Evolutionary conservation across 331 rosid species (phyloP).

Genomic region (Erythrophleum ivorense): DNA sequence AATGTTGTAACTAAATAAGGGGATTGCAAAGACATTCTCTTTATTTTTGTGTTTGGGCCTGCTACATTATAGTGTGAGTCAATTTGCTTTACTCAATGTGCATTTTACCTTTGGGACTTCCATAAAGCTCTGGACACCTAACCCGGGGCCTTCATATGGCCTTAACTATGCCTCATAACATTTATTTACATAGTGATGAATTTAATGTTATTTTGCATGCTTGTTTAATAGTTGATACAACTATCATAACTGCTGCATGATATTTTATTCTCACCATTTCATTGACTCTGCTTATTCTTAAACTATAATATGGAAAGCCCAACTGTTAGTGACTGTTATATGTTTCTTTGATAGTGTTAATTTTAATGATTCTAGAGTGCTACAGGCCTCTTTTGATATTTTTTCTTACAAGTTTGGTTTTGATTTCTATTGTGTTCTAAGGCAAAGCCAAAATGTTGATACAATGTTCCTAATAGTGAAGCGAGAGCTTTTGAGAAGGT

Average conservation of each 20-base stretch:
- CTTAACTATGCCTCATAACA: constrained; percentile 20
- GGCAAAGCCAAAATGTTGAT: constrained; percentile 99
- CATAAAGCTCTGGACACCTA: background rate
- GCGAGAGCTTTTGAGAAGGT: constrained; percentile 94
- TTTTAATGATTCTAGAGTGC: constrained; percentile 28
- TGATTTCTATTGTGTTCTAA: constrained; percentile 58
- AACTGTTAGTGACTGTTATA: constrained; percentile 20
- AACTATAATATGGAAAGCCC: constrained; percentile 18
- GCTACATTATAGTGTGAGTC: constrained; percentile 6
- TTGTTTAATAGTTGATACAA: background rate
- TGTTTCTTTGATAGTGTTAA: constrained; percentile 3
- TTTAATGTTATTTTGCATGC: background rate
- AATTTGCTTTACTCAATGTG: background rate
- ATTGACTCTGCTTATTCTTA: constrained; percentile 8
- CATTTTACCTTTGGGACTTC: background rate
- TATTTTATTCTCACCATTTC: background rate
- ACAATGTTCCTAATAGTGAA: constrained; percentile 92
- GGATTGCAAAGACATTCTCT: background rate
- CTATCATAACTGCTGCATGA: background rate
- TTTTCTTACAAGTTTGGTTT: constrained; percentile 22
- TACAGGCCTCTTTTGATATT: constrained; percentile 20
- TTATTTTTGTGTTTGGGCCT: constrained; percentile 16
- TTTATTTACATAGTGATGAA: constrained; percentile 1
- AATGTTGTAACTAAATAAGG: background rate
- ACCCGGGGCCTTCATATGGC: background rate